Conservation (phyloP, 805 yeast species). For the Starmerella davenportii region DNA sequence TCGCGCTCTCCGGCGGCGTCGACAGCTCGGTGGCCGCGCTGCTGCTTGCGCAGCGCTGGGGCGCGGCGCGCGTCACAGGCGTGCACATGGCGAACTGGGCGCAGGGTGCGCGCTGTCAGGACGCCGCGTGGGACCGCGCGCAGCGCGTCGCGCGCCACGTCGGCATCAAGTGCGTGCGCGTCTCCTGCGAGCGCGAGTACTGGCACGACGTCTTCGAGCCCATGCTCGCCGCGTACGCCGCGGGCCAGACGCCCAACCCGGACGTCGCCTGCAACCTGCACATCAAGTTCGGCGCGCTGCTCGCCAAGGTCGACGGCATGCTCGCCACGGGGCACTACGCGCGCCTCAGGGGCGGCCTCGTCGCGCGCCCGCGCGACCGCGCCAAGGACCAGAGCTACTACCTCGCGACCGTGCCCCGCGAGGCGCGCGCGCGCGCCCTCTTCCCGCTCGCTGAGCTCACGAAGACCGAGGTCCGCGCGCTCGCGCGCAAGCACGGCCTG, state of each 20-base stretch:
- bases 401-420: conserved; percentile 44
- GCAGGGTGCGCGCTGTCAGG: conserved; percentile 45
- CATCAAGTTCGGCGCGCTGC: conserved; percentile 72
- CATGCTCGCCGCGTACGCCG: conserved; percentile 54
- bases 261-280: conserved; percentile 74
- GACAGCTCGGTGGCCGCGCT: conserved; percentile 85
- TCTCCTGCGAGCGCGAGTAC: conserved; percentile 76
- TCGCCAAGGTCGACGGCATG: conserved; percentile 31
- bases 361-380: conserved; percentile 28
- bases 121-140: conserved; percentile 78
- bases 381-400: conserved; percentile 85
- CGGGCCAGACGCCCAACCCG: conserved; percentile 84
- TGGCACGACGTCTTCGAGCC: conserved; percentile 89
- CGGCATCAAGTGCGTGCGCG: conserved; percentile 51
- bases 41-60: conserved; percentile 30
- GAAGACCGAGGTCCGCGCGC: conserved; percentile 54
- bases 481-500: conserved; percentile 35
- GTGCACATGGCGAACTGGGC: conserved; percentile 90
- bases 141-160: conserved; percentile 41
- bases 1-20: conserved; percentile 95
- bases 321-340: conserved; percentile 55
- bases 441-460: conserved; percentile 68
- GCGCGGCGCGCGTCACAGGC: conserved; percentile 46
- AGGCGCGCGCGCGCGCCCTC: conserved; percentile 32
- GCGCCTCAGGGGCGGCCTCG: conserved; percentile 16